Conservation (phyloP, 345 rosid species). For the Schrenkiella parvula region DNA sequence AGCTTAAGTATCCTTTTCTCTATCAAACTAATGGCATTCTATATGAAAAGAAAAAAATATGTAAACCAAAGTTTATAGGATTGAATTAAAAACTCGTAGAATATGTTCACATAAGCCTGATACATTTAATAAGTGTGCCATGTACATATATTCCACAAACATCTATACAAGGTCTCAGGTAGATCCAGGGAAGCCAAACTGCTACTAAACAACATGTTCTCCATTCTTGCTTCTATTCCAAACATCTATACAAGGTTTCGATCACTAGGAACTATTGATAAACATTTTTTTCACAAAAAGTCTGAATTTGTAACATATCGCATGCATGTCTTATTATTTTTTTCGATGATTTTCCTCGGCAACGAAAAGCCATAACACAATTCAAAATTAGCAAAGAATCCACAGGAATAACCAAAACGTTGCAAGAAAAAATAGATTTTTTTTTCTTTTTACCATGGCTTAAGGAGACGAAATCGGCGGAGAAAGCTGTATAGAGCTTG, state of each 20-base stretch:
- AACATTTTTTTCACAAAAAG: background rate
- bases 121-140: too few relatives aligned
- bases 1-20: background rate
- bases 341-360: background rate
- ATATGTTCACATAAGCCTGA: too few relatives aligned
- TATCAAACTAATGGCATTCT: background rate
- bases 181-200: background rate
- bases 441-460: conserved; percentile 15
- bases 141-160: too few relatives aligned
- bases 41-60: too few relatives aligned
- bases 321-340: background rate
- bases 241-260: background rate
- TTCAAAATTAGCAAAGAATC: background rate
- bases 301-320: background rate
- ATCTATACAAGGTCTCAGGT: too few relatives aligned
- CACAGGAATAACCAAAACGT: background rate
- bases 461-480: conserved; percentile 3
- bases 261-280: background rate
- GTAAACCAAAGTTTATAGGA: too few relatives aligned
- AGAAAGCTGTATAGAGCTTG: background rate
- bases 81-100: too few relatives aligned
- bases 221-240: background rate
- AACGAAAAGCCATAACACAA: background rate
- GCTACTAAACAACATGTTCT: background rate
- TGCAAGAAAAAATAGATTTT: background rate